Conservation (phyloP, 1,284 basidiomycete genomes). For the Serendipita sp. region DNA sequence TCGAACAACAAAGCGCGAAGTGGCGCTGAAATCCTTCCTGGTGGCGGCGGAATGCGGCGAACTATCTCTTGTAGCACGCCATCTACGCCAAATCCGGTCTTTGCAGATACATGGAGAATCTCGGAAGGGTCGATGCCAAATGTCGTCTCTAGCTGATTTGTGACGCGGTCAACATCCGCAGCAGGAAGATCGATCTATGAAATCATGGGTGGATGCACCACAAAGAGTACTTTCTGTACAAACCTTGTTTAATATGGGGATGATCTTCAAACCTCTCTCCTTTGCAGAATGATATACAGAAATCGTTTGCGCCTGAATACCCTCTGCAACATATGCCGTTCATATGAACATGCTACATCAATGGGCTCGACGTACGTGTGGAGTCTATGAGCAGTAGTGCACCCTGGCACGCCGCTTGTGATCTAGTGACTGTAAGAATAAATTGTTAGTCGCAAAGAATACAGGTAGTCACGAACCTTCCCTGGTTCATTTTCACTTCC, state of each 20-base stretch:
- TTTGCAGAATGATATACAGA: slow-evolving; percentile 85
- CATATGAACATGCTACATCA: background rate
- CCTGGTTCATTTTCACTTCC: background rate
- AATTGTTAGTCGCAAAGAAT: background rate
- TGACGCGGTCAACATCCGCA: slow-evolving; percentile 67
- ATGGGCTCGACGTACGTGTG: slow-evolving; percentile 34
- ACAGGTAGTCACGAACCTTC: background rate
- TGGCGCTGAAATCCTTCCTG: slow-evolving; percentile 34
- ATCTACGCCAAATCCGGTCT: slow-evolving; percentile 71
- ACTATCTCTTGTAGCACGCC: slow-evolving; percentile 69
- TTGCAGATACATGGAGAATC: slow-evolving; percentile 76
- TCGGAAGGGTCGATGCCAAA: slow-evolving; percentile 64
- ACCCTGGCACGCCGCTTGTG: slow-evolving; percentile 86
- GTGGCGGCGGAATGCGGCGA: slow-evolving; percentile 67
- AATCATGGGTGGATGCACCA: slow-evolving; percentile 10
- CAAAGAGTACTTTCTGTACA: slow-evolving; percentile 9
- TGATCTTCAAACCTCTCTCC: slow-evolving; percentile 70
- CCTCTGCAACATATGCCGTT: slow-evolving; percentile 32
- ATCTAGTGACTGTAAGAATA: slow-evolving; percentile 56
- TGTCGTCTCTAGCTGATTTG: slow-evolving; percentile 65
- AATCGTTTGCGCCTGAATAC: slow-evolving; percentile 94
- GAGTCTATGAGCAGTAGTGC: slow-evolving; percentile 86
- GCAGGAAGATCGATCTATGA: slow-evolving; percentile 75
- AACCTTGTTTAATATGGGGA: slow-evolving; percentile 93
- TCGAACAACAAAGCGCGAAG: slow-evolving; percentile 88